Evolutionary conservation across 805 yeast genomes (phyloP).

Genomic region (Kodamaea kaohsiungensis): DNA sequence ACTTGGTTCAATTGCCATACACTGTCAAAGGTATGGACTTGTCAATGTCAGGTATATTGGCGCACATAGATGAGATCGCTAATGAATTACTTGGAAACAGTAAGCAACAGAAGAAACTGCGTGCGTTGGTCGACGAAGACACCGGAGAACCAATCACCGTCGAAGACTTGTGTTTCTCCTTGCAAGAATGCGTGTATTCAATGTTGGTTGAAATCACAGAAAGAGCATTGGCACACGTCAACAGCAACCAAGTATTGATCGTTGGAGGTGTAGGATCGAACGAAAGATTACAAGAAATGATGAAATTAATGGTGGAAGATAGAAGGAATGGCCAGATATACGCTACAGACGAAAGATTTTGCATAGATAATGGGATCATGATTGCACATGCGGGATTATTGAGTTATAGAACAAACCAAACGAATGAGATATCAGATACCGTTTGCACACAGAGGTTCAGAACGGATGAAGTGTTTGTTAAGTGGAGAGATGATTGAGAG

Average conservation of each 20-base stretch:
- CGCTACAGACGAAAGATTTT: conserved; percentile 95
- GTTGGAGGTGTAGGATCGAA: conserved; percentile 99
- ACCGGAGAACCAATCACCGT: conserved; percentile 60
- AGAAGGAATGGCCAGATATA: conserved; percentile 78
- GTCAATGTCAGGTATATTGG: conserved; percentile 94
- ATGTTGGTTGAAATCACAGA: conserved; percentile 98
- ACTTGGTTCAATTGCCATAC: conserved; percentile 79
- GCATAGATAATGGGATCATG: conserved; percentile 98
- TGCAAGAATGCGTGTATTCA: conserved; percentile 90
- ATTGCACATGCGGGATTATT: conserved; percentile 96
- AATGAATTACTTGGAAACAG: conserved; percentile 58
- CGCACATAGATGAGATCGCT: conserved; percentile 79
- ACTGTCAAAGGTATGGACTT: conserved; percentile 99
- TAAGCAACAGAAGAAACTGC: conserved; percentile 26
- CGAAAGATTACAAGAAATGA: conserved; percentile 89
- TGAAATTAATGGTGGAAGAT: conserved; percentile 91
- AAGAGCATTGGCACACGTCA: conserved; percentile 97
- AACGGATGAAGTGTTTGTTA: conserved; percentile 89
- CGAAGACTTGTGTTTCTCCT: conserved; percentile 88
- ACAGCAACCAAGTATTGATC: conserved; percentile 81
- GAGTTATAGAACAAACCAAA: conserved; percentile 80
- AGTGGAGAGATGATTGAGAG: conserved; percentile 73
- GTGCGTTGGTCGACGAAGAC: conserved; percentile 40
- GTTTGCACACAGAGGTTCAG: conserved; percentile 92
- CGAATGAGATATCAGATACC: conserved; percentile 59